Base-by-base conservation (phyloP, 2,329 filamentous ascomycete species). In the Exophiala phaeomuriformis region DNA sequence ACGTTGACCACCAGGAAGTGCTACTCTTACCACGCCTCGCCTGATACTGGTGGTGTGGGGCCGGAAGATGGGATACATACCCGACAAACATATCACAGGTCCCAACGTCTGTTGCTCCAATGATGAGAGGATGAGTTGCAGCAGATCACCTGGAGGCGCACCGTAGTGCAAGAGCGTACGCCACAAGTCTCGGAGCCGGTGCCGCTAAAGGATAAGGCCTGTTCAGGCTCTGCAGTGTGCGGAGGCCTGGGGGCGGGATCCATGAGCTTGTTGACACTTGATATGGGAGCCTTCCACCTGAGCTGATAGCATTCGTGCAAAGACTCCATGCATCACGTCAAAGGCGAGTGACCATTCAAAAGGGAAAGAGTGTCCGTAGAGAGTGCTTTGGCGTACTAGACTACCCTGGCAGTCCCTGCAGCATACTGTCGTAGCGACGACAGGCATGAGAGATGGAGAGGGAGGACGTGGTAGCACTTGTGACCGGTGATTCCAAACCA, bases 121-220 rank as follows among this genome's bases (percentile, higher is more conserved):
- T 48, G 28, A 29, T 27, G n/a, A 48, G 46, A 10, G 6, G 6
- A 37, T 19, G 12, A 32, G 7, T 32, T 12, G 29, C 10, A 32
- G 28, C 28, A 7, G 7, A 31, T 45, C 42, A 45, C 9, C 29
- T 6, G 10, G 29, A n/a, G 30, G 42, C 42, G 39, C 39, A 30
- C 9, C n/a, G 33, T 37, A 45, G 42, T 30, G 28, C 30, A 9
- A 3, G 42, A 10, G 42, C 10, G 8, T 30, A 29, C 30, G 42
- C 42, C 42, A 45, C 42, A 31, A 32, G 42, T 45, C 32, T 45
- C 42, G 42, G 42, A 10, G 42, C 42, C 42, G 29, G 42, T 31
- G 28, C 28, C 28, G 42, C 42, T 45, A 45, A 29, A 32, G 4
- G 42, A n/a, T 31, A 45, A 31, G 5, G 5, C 28, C 7, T 28